Evolutionary conservation across 139 green algal species (phyloP), one percentile per base, ranked within the genome.

Genomic region (Mesotaenium endlicherianum): DNA sequence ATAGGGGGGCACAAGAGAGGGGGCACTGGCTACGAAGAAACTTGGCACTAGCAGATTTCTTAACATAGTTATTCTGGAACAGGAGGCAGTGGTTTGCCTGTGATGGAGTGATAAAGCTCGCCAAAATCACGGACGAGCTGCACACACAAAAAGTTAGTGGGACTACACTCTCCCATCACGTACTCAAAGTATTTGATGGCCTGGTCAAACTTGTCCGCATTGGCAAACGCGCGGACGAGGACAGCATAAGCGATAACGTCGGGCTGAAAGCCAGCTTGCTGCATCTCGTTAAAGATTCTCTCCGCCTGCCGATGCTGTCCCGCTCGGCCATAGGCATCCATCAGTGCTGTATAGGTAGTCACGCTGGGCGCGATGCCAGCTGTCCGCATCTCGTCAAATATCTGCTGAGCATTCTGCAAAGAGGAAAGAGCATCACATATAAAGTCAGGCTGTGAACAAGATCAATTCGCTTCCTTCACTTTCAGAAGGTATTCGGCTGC

Each of bases 291-390:
- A 16, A 84, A 41, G 3, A 84, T 44, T 3, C 42, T 16, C 57
- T 84, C 77, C 1, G 77, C 77, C 30, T 53, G 64, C 42, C 68
- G 38, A 30, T 31, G 78, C 34, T 84, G 11, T 3, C 81, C 75
- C 26, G 47, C 81, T 55, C 74, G 72, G 34, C 42, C 81, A 41
- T 85, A 87, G 5, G 81, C 81, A 34, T 87, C 58, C 81, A 87
- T 85, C 39, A 87, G 55, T 6, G 36, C 36, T 0, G 72, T 87
- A 75, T 85, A 87, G 5, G 81, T 77, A 6, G 34, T 38, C 17
- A 80, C 75, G 81, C 86, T 75, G 20, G 81, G 41, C 17, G 44
- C 71, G 26, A 87, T 74, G 43, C 81, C 81, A 2, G 38, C 41
- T 1, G 31, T 31, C 20, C 39, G 31, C 81, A 85, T 85, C 71